These are phyloP conservation scores for Malassezia globosa DNA, from an alignment of 1,284 basidiomycete genomes.

Conservation along the genomic window DNA sequence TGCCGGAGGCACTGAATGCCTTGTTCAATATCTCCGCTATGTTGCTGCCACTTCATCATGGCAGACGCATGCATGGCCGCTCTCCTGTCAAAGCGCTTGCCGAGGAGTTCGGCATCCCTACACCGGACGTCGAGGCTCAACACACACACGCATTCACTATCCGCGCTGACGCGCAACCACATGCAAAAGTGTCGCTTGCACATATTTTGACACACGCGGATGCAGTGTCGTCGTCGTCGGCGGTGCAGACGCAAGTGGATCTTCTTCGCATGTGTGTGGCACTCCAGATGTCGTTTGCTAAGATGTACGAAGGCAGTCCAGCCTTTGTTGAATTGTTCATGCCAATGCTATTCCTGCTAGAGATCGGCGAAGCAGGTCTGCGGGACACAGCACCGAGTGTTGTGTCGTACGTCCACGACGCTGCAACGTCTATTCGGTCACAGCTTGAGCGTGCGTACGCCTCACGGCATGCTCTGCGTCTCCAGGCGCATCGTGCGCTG, in stretches of 20 bases:
- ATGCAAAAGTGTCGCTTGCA: slow-evolving; percentile 1
- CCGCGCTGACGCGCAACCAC: not conserved
- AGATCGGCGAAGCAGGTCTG: slow-evolving; percentile 8
- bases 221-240: slow-evolving; percentile 1
- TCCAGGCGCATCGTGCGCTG: slow-evolving; percentile 92
- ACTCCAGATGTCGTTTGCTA: slow-evolving; percentile 25
- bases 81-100: slow-evolving; percentile 25
- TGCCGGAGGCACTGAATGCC: slow-evolving; percentile 84
- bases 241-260: slow-evolving; percentile 5
- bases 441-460: slow-evolving; percentile 60
- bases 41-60: slow-evolving; percentile 52
- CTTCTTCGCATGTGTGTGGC: slow-evolving; percentile 23
- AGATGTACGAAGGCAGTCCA: slow-evolving; percentile 32
- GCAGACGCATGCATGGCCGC: not conserved
- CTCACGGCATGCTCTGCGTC: slow-evolving; percentile 64
- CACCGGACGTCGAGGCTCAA: slow-evolving; percentile 29
- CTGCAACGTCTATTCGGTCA: slow-evolving; percentile 51
- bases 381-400: slow-evolving; percentile 16
- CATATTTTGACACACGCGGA: slow-evolving; percentile 9
- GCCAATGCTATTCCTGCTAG: slow-evolving; percentile 22
- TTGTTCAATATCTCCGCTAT: slow-evolving; percentile 61
- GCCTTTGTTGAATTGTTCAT: slow-evolving; percentile 39
- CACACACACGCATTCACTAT: slow-evolving; percentile 19
- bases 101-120: slow-evolving; percentile 38
- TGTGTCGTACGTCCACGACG: slow-evolving; percentile 15